Evolutionary conservation across 176 grass and related monocot genomes (phyloP).

Genomic region (Microstegium vimineum): DNA sequence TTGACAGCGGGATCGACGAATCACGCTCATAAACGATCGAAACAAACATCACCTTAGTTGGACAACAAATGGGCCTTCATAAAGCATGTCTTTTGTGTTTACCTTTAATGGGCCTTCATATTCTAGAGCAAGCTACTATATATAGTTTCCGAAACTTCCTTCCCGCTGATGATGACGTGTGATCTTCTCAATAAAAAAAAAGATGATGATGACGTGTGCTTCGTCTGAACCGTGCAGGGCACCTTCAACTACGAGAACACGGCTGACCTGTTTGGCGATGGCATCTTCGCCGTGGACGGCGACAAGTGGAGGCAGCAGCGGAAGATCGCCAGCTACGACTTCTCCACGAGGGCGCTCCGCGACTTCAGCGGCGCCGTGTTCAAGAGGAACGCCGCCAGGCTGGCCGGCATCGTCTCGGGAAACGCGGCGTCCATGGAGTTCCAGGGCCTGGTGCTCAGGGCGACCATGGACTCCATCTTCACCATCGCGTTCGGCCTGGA

Average conservation of each 20-base stretch:
- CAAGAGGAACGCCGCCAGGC: constrained; percentile 46
- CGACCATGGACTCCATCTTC: constrained; percentile 72
- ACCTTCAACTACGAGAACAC: constrained; percentile 36
- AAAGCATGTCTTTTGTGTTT: background rate
- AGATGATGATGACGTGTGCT: background rate
- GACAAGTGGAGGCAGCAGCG: constrained; percentile 59
- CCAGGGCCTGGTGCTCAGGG: constrained; percentile 46
- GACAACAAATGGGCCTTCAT: background rate
- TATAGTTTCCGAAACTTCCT: background rate
- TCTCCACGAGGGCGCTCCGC: constrained; percentile 49
- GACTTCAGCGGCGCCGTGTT: constrained; percentile 57
- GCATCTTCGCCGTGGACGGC: constrained; percentile 69
- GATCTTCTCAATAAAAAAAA: no score
- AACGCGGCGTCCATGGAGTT: constrained; percentile 28
- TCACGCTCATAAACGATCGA: no score
- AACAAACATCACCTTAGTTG: no score
- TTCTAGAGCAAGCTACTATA: background rate
- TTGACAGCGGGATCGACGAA: no score
- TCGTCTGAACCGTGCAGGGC: constrained; percentile 16
- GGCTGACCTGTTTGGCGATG: constrained; percentile 52
- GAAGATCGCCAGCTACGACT: constrained; percentile 66
- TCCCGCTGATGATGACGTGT: background rate
- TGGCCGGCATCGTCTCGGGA: constrained; percentile 23
- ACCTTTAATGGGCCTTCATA: background rate
- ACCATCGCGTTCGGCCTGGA: constrained; percentile 51